phyloP scores from a whole-genome alignment of 495 filamentous ascomycete genomes.

The Penicillium pancosmium region DNA sequence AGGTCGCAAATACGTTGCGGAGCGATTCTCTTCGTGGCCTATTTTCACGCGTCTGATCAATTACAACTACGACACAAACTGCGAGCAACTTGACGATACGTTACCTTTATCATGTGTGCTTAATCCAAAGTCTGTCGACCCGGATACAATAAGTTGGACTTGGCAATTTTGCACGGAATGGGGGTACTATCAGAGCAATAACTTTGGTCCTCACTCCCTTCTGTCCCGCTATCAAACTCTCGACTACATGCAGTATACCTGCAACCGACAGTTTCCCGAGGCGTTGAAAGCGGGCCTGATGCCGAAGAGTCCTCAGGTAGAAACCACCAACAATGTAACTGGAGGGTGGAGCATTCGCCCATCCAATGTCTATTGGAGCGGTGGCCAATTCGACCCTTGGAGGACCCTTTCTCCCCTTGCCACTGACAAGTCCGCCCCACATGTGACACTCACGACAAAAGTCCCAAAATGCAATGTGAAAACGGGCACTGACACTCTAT shows the following conservation, averaged over 20 bases:
- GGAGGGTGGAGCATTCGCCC: slow-evolving; percentile 61
- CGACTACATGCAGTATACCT: slow-evolving; percentile 51
- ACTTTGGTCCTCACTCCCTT: slow-evolving; percentile 50
- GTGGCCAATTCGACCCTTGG: slow-evolving; percentile 64
- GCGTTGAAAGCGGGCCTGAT: slow-evolving; percentile 47
- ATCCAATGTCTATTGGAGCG: slow-evolving; percentile 59
- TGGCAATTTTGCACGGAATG: slow-evolving; percentile 66
- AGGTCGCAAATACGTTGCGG: slow-evolving; percentile 45
- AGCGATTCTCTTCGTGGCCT: slow-evolving; percentile 52
- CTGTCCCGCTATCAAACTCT: slow-evolving; percentile 56
- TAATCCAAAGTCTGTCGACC: slow-evolving; percentile 35
- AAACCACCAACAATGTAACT: slow-evolving; percentile 45
- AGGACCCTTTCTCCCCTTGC: slow-evolving; percentile 53
- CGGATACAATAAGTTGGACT: slow-evolving; percentile 52
- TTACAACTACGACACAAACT: slow-evolving; percentile 42
- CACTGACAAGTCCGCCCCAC: slow-evolving; percentile 44
- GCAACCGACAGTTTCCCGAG: slow-evolving; percentile 56
- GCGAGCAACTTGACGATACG: slow-evolving; percentile 37
- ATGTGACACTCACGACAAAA: slow-evolving; percentile 36
- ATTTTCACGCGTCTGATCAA: slow-evolving; percentile 46
- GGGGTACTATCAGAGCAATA: slow-evolving; percentile 59
- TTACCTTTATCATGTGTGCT: slow-evolving; percentile 41
- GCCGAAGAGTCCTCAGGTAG: slow-evolving; percentile 40
- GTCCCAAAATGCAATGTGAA: slow-evolving; percentile 52
- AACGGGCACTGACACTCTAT: slow-evolving; percentile 41